phyloP scores from a whole-genome alignment of 2,329 filamentous ascomycete genomes.

The Fusarium chaquense region DNA sequence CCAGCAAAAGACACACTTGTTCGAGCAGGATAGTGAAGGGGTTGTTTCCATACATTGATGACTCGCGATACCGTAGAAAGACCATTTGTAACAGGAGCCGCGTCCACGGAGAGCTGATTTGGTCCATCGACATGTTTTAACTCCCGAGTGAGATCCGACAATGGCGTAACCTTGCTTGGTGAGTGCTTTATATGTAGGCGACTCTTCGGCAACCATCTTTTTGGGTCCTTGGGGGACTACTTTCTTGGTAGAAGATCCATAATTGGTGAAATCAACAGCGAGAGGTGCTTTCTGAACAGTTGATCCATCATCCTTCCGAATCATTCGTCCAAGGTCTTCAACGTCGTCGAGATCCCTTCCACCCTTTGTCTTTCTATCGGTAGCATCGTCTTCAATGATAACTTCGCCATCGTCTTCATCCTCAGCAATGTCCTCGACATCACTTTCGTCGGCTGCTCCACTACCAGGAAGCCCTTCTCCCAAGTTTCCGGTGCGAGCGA shows the following conservation, averaged over 20 bases:
- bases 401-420: conserved; percentile 68
- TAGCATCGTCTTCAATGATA: conserved; percentile 55
- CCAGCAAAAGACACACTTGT: conserved; percentile 99
- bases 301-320: conserved; percentile 59
- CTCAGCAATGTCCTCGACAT: conserved; percentile 76
- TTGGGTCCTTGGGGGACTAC: conserved; percentile 67
- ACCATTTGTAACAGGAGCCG: conserved; percentile 97
- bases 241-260: conserved; percentile 65
- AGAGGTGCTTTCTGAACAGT: conserved; percentile 62
- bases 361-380: conserved; percentile 55
- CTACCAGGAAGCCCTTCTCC: conserved; percentile 80
- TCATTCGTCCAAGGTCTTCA: conserved; percentile 81
- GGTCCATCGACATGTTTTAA: conserved; percentile 98
- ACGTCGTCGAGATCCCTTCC: conserved; percentile 75
- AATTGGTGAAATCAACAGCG: conserved; percentile 88
- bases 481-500: conserved; percentile 68
- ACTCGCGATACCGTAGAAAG: conserved; percentile 95
- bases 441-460: conserved; percentile 86
- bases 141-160: conserved; percentile 92
- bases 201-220: conserved; percentile 93
- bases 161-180: conserved; percentile 98
- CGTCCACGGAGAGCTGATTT: conserved; percentile 94
- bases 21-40: conserved; percentile 92
- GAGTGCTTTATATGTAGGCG: conserved; percentile 87
- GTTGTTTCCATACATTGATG: conserved; percentile 99